Evolutionary conservation across 805 yeast species (phyloP), one percentile per base, ranked within the genome.

Genomic region (Saccharomycopsis capsularis): DNA sequence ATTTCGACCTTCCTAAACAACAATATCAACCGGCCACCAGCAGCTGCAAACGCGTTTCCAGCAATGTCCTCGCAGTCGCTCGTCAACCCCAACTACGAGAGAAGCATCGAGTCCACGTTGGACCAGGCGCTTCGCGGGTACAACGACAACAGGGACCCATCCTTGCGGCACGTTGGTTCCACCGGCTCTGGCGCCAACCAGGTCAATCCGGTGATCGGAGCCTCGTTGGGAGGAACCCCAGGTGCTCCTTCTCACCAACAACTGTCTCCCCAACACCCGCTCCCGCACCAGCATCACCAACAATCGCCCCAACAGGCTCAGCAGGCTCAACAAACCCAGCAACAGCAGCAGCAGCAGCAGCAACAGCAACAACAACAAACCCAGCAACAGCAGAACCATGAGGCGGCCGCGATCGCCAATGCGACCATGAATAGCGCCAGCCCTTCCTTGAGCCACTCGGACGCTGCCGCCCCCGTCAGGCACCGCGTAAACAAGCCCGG

Each of bases 401-500:
- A 9, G 19, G 38, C 38, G 38, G 19, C 38, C 18, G 38, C 38
- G 15, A n/a, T n/a, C n/a, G 38, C 38, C 6, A n/a, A 9, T 16
- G 38, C 38, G 7, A 34, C 38, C 6, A n/a, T 9, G 7, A 9
- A 34, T 16, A 34, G 18, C 18, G 19, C 38, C 18, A 34, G 6
- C 7, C 11, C 32, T 13, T 27, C 32, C 13, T 25, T 9, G 9
- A 23, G 22, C 22, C 41, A 38, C 22, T 19, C 23, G 9, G n/a
- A 15, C 9, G 43, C 21, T 24, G 5, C 34, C 11, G 15, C 34
- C 34, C 25, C 19, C 11, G 34, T 6, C 37, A 48, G 39, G 29
- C 39, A 21, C 19, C 46, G 68, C 38, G 55, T 60, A 19, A 74
- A 74, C 57, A 65, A 74, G 46, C 79, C 79, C 1, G 80, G 80